Conservation (phyloP, 768 basidiomycete species). For the Hydnum rufescens region DNA sequence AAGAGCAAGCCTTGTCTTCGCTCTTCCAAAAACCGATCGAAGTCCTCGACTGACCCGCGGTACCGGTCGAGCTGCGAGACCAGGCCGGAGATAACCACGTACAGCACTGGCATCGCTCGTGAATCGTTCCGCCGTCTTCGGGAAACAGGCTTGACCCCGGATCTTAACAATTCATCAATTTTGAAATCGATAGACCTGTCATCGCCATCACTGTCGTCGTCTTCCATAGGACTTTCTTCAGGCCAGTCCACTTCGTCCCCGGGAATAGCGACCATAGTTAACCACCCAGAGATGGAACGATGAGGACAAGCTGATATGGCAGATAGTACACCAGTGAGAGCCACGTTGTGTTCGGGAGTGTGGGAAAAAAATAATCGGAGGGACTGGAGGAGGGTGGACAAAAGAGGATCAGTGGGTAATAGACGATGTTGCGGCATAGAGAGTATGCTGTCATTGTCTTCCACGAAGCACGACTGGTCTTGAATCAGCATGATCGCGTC, state of each 20-base stretch:
- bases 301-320: slow-evolving; percentile 70
- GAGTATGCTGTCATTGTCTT: slow-evolving; percentile 19
- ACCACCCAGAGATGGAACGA: slow-evolving; percentile 74
- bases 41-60: slow-evolving; percentile 49
- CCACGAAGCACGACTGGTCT: slow-evolving; percentile 36
- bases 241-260: slow-evolving; percentile 4
- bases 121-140: slow-evolving; percentile 31
- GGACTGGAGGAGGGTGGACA: slow-evolving; percentile 48
- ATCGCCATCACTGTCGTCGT: slow-evolving; percentile 36
- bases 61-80: slow-evolving; percentile 68
- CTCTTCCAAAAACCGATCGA: slow-evolving; percentile 70
- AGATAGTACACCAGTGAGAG: slow-evolving; percentile 64
- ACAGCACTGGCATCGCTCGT: slow-evolving; percentile 51
- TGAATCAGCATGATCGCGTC: slow-evolving; percentile 56
- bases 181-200: slow-evolving; percentile 64
- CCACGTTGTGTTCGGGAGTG: slow-evolving; percentile 70
- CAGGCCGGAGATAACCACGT: slow-evolving; percentile 62
- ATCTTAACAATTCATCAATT: slow-evolving; percentile 44
- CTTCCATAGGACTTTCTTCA: slow-evolving; percentile 5
- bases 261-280: slow-evolving; percentile 44
- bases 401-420: slow-evolving; percentile 55
- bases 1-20: slow-evolving; percentile 78
- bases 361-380: slow-evolving; percentile 70
- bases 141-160: slow-evolving; percentile 16
- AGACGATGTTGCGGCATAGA: slow-evolving; percentile 36